These are phyloP conservation scores for Acanthamoeba castellanii DNA, from an alignment of 208 protist genomes.

Conservation along the genomic window DNA sequence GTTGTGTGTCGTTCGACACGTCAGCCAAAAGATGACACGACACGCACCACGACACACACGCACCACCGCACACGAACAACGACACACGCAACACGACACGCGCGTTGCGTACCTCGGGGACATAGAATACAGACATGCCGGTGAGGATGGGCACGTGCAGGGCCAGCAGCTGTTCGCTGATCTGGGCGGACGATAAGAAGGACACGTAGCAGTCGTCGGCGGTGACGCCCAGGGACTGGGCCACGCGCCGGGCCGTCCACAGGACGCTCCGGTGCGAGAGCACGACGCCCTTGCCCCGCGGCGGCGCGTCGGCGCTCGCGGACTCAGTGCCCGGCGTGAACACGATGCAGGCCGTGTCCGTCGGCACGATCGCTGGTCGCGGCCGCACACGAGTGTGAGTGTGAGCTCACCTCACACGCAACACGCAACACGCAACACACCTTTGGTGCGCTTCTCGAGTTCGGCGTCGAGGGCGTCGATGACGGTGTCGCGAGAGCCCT, in stretches of 20 bases:
- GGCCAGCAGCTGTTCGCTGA: slow-evolving; percentile 11
- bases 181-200: slow-evolving; percentile 34
- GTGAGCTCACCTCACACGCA: background rate
- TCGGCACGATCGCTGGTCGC: background rate
- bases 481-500: background rate
- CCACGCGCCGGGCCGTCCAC: slow-evolving; percentile 26
- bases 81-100: too few species aligned
- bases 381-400: background rate
- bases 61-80: too few species aligned
- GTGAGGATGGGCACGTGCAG: slow-evolving; percentile 65
- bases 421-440: background rate
- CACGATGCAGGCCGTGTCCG: slow-evolving; percentile 10
- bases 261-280: slow-evolving; percentile 28
- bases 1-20: too few species aligned
- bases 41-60: too few species aligned
- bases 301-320: background rate
- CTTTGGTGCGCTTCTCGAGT: background rate
- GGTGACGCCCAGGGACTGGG: background rate
- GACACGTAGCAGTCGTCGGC: slow-evolving; percentile 57
- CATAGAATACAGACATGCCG: slow-evolving; percentile 54
- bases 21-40: too few species aligned
- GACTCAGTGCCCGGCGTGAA: slow-evolving; percentile 57
- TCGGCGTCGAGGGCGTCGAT: slow-evolving; percentile 28
- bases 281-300: slow-evolving; percentile 49
- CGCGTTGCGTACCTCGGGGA: background rate